Evolutionary conservation across 495 filamentous ascomycete genomes (phyloP), one percentile per base, ranked within the genome.

Genomic region (Glarea lozoyensis): DNA sequence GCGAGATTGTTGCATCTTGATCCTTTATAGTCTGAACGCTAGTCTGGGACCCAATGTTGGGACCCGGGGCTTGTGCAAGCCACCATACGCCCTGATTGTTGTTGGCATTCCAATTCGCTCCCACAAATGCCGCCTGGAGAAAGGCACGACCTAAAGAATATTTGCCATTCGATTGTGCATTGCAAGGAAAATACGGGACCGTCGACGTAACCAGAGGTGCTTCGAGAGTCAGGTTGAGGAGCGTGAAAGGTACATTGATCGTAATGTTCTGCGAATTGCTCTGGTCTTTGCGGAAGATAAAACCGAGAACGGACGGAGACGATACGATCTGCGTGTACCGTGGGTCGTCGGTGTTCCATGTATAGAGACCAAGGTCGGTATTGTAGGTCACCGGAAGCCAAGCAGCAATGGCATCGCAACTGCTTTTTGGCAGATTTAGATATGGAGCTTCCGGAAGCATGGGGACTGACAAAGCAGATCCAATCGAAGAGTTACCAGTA

Each of bases 51-150:
- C 51, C 48, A 6, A 60, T 57, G 18, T 58, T 58, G 9, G 70
- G 68, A n/a, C 70, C 70, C 2, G 70, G 69, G 27, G 70, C 70
- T 50, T 74, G 70, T 2, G 68, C 70, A 17, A 74, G 53, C 55
- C 63, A 74, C 60, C 63, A 73, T 5, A 49, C 62, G 6, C 61
- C 63, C 9, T 48, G 37, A 23, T 45, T 55, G 17, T 37, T 30
- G 23, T 40, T 18, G 23, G 34, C 32, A 20, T 44, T 43, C 61
- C 65, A 75, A 55, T 75, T 73, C 3, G 61, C 61, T 12, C 68
- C 73, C 0, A 77, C 44, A 45, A 78, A 78, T 7, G 73, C 69
- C 20, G 71, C 70, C 49, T 80, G 76, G 5, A 79, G 55, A 42
- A 80, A 79, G 1, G 74, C 65, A 18, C 75, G 65, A 3, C 75